Base-by-base conservation (phyloP, 2,329 filamentous ascomycete species). In the Chaetomiaceae sp. region DNA sequence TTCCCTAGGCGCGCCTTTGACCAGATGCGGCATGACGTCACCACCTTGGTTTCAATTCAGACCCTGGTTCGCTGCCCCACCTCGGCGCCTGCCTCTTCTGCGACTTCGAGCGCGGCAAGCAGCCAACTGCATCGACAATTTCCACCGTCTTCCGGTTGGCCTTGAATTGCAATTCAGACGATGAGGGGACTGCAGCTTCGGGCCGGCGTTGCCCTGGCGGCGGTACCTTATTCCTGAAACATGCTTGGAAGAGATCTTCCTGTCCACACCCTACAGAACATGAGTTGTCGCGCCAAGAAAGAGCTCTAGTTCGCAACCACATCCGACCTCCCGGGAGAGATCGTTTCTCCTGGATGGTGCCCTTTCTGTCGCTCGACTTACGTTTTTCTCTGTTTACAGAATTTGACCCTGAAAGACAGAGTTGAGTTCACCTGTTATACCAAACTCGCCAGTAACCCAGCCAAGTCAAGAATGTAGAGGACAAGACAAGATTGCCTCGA, bases 11-110 rank as follows among this genome's bases (percentile, higher is more conserved):
- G 38, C 38, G 36, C 45, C 61, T 68, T 66, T 69, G 68, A 66
- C 67, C 62, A 68, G 67, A 66, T 65, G 67, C 63, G 55, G 58
- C 56, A 71, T 73, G 71, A 73, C 71, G 71, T 73, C 71, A 73
- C 69, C 68, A 72, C 66, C 64, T 61, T 53, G 29, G 36, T n/a
- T 40, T 45, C 48, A 44, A 51, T 51, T 40, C 38, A n/a, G 51
- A 53, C 55, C 55, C 55, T 52, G 44, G 53, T 22, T n/a, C 12
- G 20, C 1, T 17, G 42, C 54, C 54, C 57, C 57, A 52, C 55
- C 17, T 46, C n/a, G 27, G 11, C 33, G 38, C 46, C 33, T 43
- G 43, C 37, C 42, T 43, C 22, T 22, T 42, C 17, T 29, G 20
- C 34, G 6, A 31, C 43, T 45, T 33, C 46, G n/a, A 31, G n/a